Percentiles rank a stretch among this genome's conserved stretches.
These are phyloP conservation scores for Chalciporus pseudorubinellus DNA, from an alignment of 768 basidiomycete genomes.

Conservation along the genomic window DNA sequence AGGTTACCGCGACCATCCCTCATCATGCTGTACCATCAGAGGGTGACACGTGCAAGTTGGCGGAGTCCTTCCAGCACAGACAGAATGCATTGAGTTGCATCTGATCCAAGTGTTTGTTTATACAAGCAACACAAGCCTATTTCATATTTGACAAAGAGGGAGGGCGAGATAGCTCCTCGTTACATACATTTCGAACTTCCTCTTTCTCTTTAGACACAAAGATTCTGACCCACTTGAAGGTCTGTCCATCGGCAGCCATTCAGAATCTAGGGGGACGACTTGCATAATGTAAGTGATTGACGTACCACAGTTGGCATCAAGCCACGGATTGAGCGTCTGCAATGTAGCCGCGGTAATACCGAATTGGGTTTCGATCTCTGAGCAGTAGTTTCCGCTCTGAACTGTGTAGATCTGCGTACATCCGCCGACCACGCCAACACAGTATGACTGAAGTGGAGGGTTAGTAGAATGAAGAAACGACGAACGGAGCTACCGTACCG, in stretches of 20 bases:
- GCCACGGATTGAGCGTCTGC: not conserved
- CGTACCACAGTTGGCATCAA: not conserved
- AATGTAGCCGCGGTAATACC: not conserved
- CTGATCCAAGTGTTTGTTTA: too few species aligned
- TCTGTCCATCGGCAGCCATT: not conserved
- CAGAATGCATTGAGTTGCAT: too few species aligned
- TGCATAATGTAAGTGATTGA: not conserved
- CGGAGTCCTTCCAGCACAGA: too few species aligned
- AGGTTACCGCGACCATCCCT: too few species aligned
- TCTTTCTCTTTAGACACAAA: not conserved
- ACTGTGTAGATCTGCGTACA: not conserved
- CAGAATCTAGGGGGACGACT: not conserved
- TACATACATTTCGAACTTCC: too few species aligned
- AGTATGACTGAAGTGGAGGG: not conserved
- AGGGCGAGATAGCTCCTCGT: too few species aligned
- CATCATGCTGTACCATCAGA: too few species aligned
- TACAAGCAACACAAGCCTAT: too few species aligned
- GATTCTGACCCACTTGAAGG: not conserved
- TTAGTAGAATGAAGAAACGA: not conserved
- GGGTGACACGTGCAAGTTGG: too few species aligned
- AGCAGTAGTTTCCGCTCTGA: not conserved
- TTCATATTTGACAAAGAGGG: too few species aligned
- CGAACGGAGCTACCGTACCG: not conserved
- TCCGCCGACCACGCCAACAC: not conserved
- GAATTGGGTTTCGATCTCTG: not conserved